phyloP scores from a whole-genome alignment of 495 filamentous ascomycete genomes.

The Neurospora cerealis region DNA sequence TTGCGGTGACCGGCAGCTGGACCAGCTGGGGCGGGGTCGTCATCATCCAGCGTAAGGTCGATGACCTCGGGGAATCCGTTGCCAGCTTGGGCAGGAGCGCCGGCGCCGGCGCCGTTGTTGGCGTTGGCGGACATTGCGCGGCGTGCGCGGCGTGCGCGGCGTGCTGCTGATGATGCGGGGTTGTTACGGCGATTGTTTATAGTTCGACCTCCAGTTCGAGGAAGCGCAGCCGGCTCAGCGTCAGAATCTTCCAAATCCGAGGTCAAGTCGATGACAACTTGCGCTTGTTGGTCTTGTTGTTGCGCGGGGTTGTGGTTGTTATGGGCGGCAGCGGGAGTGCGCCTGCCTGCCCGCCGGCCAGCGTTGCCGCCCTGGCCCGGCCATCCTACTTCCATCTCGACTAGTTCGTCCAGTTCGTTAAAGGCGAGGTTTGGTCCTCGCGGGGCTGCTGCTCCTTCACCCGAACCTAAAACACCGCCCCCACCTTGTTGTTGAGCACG shows the following conservation, averaged over 20 bases:
- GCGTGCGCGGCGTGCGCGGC: slow-evolving; percentile 14
- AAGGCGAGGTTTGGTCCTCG: neutral
- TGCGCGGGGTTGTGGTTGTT: neutral
- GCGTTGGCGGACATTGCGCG: slow-evolving; percentile 14
- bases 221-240: neutral
- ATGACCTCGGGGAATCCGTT: slow-evolving; percentile 18
- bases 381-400: slow-evolving; percentile 8
- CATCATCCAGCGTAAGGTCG: slow-evolving; percentile 27
- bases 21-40: slow-evolving; percentile 7
- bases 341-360: neutral
- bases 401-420: slow-evolving; percentile 1
- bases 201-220: neutral
- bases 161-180: neutral
- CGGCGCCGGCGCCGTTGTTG: slow-evolving; percentile 21
- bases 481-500: neutral
- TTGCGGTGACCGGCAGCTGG: neutral
- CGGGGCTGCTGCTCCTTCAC: neutral
- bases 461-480: neutral
- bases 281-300: slow-evolving; percentile 10
- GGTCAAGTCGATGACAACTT: neutral
- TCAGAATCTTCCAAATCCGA: neutral
- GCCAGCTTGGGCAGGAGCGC: slow-evolving; percentile 22
- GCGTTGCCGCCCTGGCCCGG: neutral
- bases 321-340: neutral
- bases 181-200: neutral